Conservation (phyloP, 306 rosid species). For the Glycine tomentella region DNA sequence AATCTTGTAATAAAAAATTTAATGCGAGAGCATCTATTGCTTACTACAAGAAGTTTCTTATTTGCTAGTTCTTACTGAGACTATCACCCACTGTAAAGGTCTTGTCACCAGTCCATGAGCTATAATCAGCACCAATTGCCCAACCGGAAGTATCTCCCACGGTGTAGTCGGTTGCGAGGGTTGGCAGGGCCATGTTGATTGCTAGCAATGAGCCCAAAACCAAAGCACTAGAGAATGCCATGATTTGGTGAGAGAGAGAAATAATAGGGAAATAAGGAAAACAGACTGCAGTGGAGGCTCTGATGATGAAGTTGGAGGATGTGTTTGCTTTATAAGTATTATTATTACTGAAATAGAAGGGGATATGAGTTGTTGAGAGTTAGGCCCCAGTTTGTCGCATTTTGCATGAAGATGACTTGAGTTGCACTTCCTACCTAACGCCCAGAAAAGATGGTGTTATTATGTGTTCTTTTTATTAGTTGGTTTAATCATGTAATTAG, state of each 20-base stretch:
- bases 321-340: conserved; percentile 63
- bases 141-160: conserved; percentile 89
- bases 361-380: conserved; percentile 61
- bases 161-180: conserved; percentile 67
- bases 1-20: not conserved
- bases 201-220: conserved; percentile 49
- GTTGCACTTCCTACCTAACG: conserved; percentile 73
- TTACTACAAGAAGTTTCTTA: not conserved
- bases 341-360: conserved; percentile 37
- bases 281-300: conserved; percentile 24
- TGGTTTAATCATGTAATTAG: no score
- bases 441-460: conserved; percentile 9
- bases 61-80: conserved; percentile 62
- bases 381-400: conserved; percentile 50
- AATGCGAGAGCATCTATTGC: not conserved
- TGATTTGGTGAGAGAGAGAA: conserved; percentile 31
- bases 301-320: conserved; percentile 35
- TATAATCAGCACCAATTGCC: conserved; percentile 68
- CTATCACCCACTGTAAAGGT: conserved; percentile 76
- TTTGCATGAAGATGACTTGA: conserved; percentile 57
- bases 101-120: conserved; percentile 76
- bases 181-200: conserved; percentile 56
- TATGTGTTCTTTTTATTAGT: not conserved
- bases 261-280: not conserved
- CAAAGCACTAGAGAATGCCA: conserved; percentile 56